A percentile compares a stretch with the other conserved stretches of the same genome.
Evolutionary conservation across 352 stramenopile species (phyloP).

Genomic region (Plasmopara muralis): DNA sequence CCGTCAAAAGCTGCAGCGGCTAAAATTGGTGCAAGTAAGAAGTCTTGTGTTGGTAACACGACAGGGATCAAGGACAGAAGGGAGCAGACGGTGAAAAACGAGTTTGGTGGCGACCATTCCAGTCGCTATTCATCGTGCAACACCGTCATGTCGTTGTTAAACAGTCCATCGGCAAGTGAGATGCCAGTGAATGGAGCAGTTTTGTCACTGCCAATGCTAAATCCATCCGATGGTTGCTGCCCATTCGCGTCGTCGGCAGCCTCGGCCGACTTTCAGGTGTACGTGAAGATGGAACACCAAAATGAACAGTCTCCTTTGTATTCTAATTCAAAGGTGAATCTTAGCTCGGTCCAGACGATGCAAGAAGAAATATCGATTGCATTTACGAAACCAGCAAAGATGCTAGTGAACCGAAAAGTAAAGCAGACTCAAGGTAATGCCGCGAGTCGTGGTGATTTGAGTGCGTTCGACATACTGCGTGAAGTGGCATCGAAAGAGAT

Average conservation of each 20-base stretch:
- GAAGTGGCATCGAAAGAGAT: constrained; percentile 74
- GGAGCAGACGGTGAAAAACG: constrained; percentile 4
- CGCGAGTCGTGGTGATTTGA: constrained; percentile 28
- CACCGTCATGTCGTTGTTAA: constrained; percentile 68
- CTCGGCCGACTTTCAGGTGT: constrained; percentile 28
- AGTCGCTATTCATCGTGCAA: constrained; percentile 40
- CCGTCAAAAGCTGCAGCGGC: constrained; percentile 24
- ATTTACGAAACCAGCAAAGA: constrained; percentile 23
- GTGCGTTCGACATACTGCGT: constrained; percentile 75
- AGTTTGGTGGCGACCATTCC: constrained; percentile 5
- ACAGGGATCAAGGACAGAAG: constrained; percentile 10
- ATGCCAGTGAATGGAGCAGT: constrained; percentile 11
- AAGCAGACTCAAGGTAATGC: constrained; percentile 14
- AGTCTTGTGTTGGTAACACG: constrained; percentile 3
- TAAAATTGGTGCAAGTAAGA: constrained; percentile 23
- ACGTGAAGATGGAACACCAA: constrained; percentile 59
- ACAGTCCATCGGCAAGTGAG: constrained; percentile 52
- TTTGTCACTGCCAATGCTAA: constrained; percentile 34
- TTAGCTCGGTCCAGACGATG: constrained; percentile 13
- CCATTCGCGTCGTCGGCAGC: constrained; percentile 11
- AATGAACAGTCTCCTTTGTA: constrained; percentile 22
- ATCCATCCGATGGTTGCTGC: constrained; percentile 12
- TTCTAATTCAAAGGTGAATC: constrained; percentile 18
- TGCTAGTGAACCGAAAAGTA: constrained; percentile 19
- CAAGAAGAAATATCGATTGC: constrained; percentile 15